Conservation (phyloP, 352 stramenopile species). For the Thraustochytrium striatum region DNA sequence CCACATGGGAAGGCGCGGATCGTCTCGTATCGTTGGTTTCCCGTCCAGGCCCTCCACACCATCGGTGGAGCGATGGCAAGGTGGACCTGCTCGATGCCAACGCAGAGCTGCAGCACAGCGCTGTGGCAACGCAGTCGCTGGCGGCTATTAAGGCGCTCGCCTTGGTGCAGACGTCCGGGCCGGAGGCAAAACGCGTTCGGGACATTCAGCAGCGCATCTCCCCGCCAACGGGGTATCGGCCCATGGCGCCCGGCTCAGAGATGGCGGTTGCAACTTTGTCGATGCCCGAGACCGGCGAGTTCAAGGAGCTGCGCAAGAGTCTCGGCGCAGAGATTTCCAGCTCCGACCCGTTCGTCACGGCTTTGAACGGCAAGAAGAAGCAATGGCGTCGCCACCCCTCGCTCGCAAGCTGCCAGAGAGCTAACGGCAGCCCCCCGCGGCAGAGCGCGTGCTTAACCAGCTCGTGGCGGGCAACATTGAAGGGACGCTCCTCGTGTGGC, state of each 20-base stretch:
- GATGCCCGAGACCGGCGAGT: slow-evolving; percentile 5
- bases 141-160: not conserved
- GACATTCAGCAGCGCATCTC: not conserved
- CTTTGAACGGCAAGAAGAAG: not conserved
- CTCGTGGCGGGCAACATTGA: slow-evolving; percentile 21
- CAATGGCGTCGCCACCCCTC: not conserved
- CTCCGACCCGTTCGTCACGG: slow-evolving; percentile 12
- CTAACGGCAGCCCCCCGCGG: not conserved
- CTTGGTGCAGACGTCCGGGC: slow-evolving; percentile 7
- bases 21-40: slow-evolving; percentile 11
- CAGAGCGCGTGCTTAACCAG: not conserved
- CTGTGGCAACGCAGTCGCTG: not conserved
- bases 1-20: not conserved
- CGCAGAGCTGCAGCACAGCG: not conserved
- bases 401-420: not conserved
- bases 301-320: not conserved
- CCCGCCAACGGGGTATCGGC: not conserved
- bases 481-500: slow-evolving; percentile 23
- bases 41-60: not conserved
- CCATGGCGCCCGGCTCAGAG: not conserved
- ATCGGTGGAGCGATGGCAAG: slow-evolving; percentile 42
- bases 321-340: not conserved
- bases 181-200: slow-evolving; percentile 4
- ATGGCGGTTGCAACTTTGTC: not conserved
- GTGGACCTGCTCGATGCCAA: slow-evolving; percentile 38